These are phyloP conservation scores for Chaetomium tenue DNA, from an alignment of 495 filamentous ascomycete species.

Conservation along the genomic window DNA sequence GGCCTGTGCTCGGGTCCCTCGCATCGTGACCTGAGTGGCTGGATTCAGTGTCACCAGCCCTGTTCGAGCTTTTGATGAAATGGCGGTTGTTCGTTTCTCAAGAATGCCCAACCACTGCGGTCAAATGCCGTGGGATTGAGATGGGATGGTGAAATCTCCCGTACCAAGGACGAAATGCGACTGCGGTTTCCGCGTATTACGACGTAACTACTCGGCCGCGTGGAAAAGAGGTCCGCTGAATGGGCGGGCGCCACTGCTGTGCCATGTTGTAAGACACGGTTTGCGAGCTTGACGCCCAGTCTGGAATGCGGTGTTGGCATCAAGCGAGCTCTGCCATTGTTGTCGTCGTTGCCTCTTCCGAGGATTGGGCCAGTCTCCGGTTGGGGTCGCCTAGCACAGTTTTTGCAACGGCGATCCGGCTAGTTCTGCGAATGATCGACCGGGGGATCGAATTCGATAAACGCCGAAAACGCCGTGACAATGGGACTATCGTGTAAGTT, in stretches of 20 bases:
- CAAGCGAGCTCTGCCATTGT: neutral
- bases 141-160: neutral
- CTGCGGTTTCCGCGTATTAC: neutral
- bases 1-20: conserved; percentile 2
- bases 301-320: neutral
- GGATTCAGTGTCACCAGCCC: neutral
- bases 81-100: neutral
- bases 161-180: neutral
- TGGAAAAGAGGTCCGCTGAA: neutral
- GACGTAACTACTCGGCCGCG: neutral
- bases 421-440: conserved; percentile 4
- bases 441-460: neutral
- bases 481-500: neutral
- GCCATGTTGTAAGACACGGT: too few species aligned
- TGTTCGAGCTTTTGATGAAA: neutral
- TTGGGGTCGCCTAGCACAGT: neutral
- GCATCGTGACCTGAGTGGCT: conserved; percentile 17
- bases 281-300: neutral
- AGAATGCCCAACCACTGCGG: neutral
- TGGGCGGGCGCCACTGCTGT: neutral
- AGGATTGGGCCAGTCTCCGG: neutral
- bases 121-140: neutral
- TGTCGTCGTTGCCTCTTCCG: neutral
- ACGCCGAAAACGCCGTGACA: neutral
- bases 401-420: conserved; percentile 14